These are phyloP conservation scores for Elongisporangium undulatum DNA, from an alignment of 352 stramenopile genomes.

Conservation along the genomic window DNA sequence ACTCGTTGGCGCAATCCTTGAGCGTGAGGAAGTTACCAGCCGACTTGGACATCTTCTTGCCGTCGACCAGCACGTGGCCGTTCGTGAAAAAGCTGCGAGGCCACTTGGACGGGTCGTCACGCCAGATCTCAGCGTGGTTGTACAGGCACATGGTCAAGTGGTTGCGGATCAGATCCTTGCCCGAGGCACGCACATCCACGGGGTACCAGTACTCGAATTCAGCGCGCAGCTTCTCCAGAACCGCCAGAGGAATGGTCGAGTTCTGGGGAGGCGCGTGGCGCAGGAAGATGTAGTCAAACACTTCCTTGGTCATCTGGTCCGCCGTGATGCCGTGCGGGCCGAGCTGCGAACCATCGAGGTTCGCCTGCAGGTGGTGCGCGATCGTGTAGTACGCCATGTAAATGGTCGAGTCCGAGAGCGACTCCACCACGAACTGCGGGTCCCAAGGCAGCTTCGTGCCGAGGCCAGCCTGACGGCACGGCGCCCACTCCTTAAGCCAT, in stretches of 20 bases:
- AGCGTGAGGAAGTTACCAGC: slow-evolving; percentile 99
- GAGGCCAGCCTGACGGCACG: slow-evolving; percentile 97
- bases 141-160: slow-evolving; percentile 99
- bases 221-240: slow-evolving; percentile 91
- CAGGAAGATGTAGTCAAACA: slow-evolving; percentile 99
- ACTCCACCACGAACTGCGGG: slow-evolving; percentile 98
- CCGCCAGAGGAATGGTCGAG: slow-evolving; percentile 86
- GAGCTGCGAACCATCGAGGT: slow-evolving; percentile 91
- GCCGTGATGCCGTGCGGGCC: slow-evolving; percentile 84
- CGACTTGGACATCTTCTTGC: slow-evolving; percentile 99
- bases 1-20: slow-evolving; percentile 95
- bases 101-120: slow-evolving; percentile 96
- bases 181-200: slow-evolving; percentile 97
- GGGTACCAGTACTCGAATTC: slow-evolving; percentile 99
- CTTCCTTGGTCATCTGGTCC: slow-evolving; percentile 91
- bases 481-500: slow-evolving; percentile 99
- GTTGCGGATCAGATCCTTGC: slow-evolving; percentile 97
- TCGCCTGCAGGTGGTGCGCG: slow-evolving; percentile 95
- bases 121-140: slow-evolving; percentile 99
- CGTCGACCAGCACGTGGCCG: slow-evolving; percentile 96
- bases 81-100: slow-evolving; percentile 98
- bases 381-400: slow-evolving; percentile 99
- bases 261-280: slow-evolving; percentile 77
- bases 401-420: slow-evolving; percentile 99
- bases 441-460: slow-evolving; percentile 98